Conservation (phyloP, 139 green algal species). For the Helicosporidium sp. region DNA sequence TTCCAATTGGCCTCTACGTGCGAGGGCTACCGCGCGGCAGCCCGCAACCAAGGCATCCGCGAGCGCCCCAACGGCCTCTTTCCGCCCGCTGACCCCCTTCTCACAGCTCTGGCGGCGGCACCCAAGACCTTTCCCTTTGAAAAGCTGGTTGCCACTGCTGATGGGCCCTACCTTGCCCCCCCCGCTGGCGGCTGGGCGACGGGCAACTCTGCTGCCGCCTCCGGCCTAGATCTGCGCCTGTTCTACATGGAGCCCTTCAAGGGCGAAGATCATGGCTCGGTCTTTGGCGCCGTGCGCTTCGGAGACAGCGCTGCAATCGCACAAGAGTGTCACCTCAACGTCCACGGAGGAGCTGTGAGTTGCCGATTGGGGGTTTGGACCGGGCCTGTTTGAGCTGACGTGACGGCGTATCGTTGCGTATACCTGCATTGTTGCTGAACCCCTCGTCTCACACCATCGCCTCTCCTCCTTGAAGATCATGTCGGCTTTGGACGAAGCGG, state of each 20-base stretch:
- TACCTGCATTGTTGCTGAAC: not conserved
- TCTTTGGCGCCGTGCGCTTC: conserved; percentile 15
- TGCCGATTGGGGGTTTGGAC: not conserved
- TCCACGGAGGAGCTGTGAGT: conserved; percentile 17
- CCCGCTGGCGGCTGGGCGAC: conserved; percentile 16
- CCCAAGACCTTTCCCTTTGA: conserved; percentile 13
- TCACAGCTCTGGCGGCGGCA: not conserved
- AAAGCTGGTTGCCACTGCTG: conserved; percentile 18
- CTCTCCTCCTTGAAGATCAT: too few species aligned
- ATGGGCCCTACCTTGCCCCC: conserved; percentile 6
- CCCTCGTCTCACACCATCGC: conserved; percentile 2
- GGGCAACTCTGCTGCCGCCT: conserved; percentile 6
- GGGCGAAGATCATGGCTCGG: conserved; percentile 1
- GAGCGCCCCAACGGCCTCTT: conserved; percentile 9
- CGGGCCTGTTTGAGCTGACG: too few species aligned
- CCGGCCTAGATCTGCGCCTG: conserved; percentile 21
- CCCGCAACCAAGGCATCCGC: too few species aligned
- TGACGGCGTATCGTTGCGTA: not conserved
- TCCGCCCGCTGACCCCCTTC: conserved; percentile 7
- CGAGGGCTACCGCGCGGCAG: too few species aligned
- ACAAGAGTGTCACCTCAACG: conserved; percentile 12
- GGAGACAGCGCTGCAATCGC: conserved; percentile 17
- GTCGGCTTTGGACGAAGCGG: conserved; percentile 21
- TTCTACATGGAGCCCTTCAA: conserved; percentile 15
- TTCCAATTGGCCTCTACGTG: too few species aligned